phyloP scores from a whole-genome alignment of 108 stramenopile species.

The Skeletonema menzelii region DNA sequence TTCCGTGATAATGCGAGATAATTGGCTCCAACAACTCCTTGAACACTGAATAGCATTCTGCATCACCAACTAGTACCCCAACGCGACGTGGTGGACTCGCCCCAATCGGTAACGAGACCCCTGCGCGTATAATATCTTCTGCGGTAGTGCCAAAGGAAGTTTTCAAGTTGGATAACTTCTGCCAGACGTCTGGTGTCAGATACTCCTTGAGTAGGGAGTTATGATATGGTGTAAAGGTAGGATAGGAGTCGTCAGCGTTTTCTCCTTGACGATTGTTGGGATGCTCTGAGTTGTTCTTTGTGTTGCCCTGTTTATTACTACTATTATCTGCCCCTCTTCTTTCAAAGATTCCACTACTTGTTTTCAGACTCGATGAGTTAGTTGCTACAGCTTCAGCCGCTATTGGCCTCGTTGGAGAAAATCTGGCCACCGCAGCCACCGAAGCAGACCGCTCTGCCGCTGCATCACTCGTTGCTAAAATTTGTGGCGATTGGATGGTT shows the following conservation, averaged over 20 bases:
- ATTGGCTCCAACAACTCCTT: constrained; percentile 75
- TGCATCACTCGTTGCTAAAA: constrained; percentile 40
- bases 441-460: constrained; percentile 27
- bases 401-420: neutral
- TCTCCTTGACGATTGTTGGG: neutral
- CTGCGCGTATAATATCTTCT: constrained; percentile 72
- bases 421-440: constrained; percentile 8
- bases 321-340: neutral
- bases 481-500: neutral
- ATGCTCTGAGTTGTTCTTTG: neutral
- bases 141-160: constrained; percentile 65
- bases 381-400: neutral
- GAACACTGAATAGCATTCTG: constrained; percentile 84
- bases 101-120: constrained; percentile 63
- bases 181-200: constrained; percentile 68
- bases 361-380: neutral
- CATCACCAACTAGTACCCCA: constrained; percentile 85
- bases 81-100: constrained; percentile 85
- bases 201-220: constrained; percentile 67
- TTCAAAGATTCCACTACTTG: neutral
- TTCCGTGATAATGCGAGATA: constrained; percentile 71
- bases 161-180: constrained; percentile 46
- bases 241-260: constrained; percentile 37
- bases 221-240: constrained; percentile 40
- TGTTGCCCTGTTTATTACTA: neutral